Conservation (phyloP, 805 yeast species). For the Citeromyces nyonsensis region DNA sequence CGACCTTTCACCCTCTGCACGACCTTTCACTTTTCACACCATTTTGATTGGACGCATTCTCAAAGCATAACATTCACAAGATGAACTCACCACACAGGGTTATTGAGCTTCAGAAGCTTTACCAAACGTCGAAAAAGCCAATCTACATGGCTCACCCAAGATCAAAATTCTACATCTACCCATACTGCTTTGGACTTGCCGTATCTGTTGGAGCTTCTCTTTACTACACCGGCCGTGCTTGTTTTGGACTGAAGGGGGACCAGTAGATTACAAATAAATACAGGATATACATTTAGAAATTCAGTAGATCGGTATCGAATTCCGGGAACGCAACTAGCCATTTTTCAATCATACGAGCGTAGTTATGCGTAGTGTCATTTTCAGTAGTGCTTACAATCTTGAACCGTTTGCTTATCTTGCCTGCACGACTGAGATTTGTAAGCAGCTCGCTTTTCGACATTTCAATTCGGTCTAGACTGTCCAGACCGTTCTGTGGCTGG, state of each 20-base stretch:
- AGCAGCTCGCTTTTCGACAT: conserved; percentile 5
- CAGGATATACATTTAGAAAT: too few species aligned
- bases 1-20: too few species aligned
- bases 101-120: conserved; percentile 41
- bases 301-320: too few species aligned
- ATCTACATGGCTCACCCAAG: conserved; percentile 43
- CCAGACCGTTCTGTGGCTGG: conserved; percentile 3
- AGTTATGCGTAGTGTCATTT: conserved; percentile 6
- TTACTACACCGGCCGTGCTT: conserved; percentile 59
- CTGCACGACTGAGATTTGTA: conserved; percentile 5
- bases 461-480: conserved; percentile 3
- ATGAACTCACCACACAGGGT: too few species aligned
- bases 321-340: conserved; percentile 1
- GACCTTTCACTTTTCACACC: too few species aligned
- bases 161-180: conserved; percentile 59
- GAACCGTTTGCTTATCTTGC: conserved; percentile 4
- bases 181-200: conserved; percentile 64
- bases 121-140: conserved; percentile 42
- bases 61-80: too few species aligned
- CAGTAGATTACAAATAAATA: conserved; percentile 9
- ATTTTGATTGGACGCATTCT: too few species aligned
- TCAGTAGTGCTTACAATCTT: conserved; percentile 5
- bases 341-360: conserved; percentile 4
- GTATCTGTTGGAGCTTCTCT: conserved; percentile 52
- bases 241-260: conserved; percentile 45